These are phyloP conservation scores for Closterium sp. DNA, from an alignment of 139 green algal species.

Conservation along the genomic window DNA sequence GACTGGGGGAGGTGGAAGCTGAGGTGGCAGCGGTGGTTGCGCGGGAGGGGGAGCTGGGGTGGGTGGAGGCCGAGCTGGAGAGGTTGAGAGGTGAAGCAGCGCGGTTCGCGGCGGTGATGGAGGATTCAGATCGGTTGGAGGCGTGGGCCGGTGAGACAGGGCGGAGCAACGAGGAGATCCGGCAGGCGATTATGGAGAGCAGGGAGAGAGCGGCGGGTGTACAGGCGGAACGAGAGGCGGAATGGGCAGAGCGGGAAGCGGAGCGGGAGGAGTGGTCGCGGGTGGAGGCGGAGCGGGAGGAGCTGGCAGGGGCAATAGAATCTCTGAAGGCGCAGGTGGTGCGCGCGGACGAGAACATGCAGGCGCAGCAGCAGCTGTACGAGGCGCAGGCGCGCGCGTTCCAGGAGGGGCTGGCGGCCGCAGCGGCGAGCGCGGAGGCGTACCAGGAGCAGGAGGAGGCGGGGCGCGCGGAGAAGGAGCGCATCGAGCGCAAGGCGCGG, in stretches of 20 bases:
- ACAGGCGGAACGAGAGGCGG: neutral
- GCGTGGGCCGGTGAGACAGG: neutral
- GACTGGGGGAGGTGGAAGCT: neutral
- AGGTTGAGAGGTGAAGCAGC: neutral
- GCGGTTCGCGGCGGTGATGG: neutral
- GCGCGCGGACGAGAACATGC: slow-evolving; percentile 23
- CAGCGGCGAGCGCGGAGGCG: neutral
- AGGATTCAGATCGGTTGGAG: neutral
- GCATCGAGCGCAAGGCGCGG: neutral
- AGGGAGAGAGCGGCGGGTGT: neutral
- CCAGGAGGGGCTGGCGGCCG: slow-evolving; percentile 20
- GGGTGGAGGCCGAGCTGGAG: neutral
- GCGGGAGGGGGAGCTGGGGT: neutral
- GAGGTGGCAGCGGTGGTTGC: neutral
- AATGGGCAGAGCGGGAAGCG: neutral
- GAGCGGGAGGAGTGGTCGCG: neutral
- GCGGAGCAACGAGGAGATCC: neutral
- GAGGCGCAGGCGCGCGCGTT: slow-evolving; percentile 20
- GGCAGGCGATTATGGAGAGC: neutral
- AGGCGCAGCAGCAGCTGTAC: slow-evolving; percentile 28
- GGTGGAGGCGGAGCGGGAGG: slow-evolving; percentile 30
- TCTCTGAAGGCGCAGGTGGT: slow-evolving; percentile 18
- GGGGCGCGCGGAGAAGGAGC: neutral
- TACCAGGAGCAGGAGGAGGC: neutral
- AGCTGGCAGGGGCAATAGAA: slow-evolving; percentile 27